Conservation (phyloP, 352 stramenopile species). For the Globisporangium okanoganense region DNA sequence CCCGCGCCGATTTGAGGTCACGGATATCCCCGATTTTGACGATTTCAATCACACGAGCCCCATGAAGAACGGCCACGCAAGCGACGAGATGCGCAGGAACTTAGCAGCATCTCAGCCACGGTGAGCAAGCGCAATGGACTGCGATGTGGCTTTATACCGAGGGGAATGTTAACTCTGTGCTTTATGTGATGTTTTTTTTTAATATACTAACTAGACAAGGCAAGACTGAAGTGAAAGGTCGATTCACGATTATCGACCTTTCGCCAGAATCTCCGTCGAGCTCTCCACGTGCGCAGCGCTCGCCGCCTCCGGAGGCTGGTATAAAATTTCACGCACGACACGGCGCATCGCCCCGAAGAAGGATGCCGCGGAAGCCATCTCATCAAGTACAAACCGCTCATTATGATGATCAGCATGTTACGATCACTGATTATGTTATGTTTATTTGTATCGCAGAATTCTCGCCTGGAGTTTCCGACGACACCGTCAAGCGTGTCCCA, state of each 20-base stretch:
- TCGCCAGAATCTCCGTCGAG: conserved; percentile 51
- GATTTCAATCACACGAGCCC: conserved; percentile 12
- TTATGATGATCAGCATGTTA: not conserved
- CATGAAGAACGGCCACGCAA: conserved; percentile 3
- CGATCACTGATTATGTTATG: not conserved
- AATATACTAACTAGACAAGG: conserved; percentile 31
- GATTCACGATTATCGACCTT: conserved; percentile 83
- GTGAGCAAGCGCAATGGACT: not conserved
- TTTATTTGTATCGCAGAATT: conserved; percentile 16
- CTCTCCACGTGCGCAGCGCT: conserved; percentile 11
- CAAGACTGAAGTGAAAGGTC: conserved; percentile 67
- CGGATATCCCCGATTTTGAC: conserved; percentile 57
- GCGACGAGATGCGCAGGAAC: not conserved
- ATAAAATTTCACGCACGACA: conserved; percentile 22
- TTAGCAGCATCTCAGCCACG: conserved; percentile 1
- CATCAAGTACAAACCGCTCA: not conserved
- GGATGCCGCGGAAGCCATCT: conserved; percentile 6
- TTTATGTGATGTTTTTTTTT: conserved; percentile 7
- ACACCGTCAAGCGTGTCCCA: conserved; percentile 9
- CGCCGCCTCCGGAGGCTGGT: conserved; percentile 4
- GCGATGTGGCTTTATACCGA: not conserved
- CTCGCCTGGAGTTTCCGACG: conserved; percentile 12
- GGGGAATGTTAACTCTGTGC: not conserved
- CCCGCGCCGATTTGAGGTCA: conserved; percentile 68
- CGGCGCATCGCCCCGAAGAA: conserved; percentile 18